A percentile compares a stretch with the other conserved stretches of the same genome.
Conservation (phyloP, 176 grass and related monocot genomes). For the Aegilops longissima region DNA sequence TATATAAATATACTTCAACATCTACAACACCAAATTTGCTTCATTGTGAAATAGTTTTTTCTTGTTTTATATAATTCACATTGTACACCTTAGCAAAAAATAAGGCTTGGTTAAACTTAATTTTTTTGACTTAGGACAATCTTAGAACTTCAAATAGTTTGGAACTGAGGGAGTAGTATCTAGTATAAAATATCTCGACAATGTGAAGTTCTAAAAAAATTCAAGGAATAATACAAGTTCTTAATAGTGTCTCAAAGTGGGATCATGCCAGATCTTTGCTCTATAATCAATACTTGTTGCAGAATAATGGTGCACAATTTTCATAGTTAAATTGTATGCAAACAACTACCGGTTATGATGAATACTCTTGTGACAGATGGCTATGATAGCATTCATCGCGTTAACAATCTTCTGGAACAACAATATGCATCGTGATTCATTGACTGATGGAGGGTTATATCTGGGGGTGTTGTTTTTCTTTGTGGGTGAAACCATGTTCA, state of each 20-base stretch:
- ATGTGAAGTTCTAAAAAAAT: background rate
- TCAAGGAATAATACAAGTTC: background rate
- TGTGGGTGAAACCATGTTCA: conserved; percentile 50
- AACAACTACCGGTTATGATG: background rate
- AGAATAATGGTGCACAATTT: background rate
- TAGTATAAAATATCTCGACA: background rate
- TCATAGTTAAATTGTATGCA: background rate
- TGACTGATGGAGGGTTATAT: conserved; percentile 47
- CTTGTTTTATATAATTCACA: background rate
- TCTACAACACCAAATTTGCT: background rate
- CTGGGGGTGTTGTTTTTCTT: conserved; percentile 46
- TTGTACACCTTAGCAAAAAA: background rate
- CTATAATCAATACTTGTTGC: background rate
- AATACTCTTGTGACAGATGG: conserved; percentile 39
- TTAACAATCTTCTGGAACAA: conserved; percentile 50
- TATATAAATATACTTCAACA: background rate
- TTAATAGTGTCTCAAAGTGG: background rate
- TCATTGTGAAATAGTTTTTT: background rate
- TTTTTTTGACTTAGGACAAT: background rate
- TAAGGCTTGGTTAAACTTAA: background rate
- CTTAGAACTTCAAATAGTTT: background rate
- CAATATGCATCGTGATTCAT: conserved; percentile 41
- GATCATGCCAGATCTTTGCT: background rate
- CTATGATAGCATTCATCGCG: conserved; percentile 28
- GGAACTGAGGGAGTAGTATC: background rate